Base-by-base conservation (phyloP, 345 rosid species). In the Populus simonii region DNA sequence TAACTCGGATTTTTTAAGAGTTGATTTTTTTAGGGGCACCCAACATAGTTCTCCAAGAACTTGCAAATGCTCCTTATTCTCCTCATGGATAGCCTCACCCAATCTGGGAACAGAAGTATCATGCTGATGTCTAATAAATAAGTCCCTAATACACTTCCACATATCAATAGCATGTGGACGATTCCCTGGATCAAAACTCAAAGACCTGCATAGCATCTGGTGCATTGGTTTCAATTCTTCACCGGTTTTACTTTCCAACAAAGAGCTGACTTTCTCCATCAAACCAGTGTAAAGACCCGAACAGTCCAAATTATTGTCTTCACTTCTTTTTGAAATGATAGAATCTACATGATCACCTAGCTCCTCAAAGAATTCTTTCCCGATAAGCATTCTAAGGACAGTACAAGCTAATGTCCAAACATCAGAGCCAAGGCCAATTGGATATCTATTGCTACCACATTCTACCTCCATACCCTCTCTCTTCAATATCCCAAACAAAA, bases 341-440 rank as follows among this genome's bases (percentile, higher is more conserved):
- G 69, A 22, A n/a, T 31, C 43, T 76, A 88, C 76, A 74, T 59
- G 75, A 78, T 75, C 87, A 86, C 51, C 78, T 66, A 88, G 71
- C 81, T 76, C 88, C 66, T 81, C 80, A 36, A 75, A 72, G 75
- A 91, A 89, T 65, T 68, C 72, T 29, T 84, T 81, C 39, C 96
- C 96, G 73, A 86, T 49, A 79, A 89, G 86, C 80, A 91, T 80
- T 80, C 84, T 72, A 78, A 91, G 80, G 76, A 93, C 81, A 84
- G 88, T 73, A 81, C 88, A 90, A 76, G 89, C 89, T 78, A 93
- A 76, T 73, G 91, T 70, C 99, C 96, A 95, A 70, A 90, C 91
- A 86, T 95, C 97, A 18, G 94, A 86, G 66, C 83, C 74, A 83
- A 55, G 79, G 11, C 83, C 84, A 72, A 84, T 80, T 3, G 83